These are phyloP conservation scores for Phoma herbarum DNA, from an alignment of 2,329 filamentous ascomycete genomes.

Conservation along the genomic window DNA sequence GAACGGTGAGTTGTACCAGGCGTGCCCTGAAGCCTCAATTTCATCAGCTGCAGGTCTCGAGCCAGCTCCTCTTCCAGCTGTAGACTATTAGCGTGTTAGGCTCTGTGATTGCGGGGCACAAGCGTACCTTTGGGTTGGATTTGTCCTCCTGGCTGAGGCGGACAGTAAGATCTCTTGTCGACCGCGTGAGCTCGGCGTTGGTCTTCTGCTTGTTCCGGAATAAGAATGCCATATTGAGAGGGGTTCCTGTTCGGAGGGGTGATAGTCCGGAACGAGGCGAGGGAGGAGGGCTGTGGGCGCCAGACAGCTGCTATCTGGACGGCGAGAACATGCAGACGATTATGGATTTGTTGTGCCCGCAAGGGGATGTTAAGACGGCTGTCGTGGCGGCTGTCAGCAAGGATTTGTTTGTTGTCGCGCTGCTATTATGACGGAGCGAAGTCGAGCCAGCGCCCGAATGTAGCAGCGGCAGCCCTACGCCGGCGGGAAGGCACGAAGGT, in stretches of 20 bases:
- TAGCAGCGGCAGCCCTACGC: conserved; percentile 3
- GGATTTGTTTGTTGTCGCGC: conserved; percentile 37
- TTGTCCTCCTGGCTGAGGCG: conserved; percentile 66
- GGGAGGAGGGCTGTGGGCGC: conserved; percentile 35
- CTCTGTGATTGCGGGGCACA: conserved; percentile 10
- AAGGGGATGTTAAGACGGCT: conserved; percentile 16
- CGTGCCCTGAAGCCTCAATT: conserved; percentile 89
- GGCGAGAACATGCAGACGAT: conserved; percentile 43
- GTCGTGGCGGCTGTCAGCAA: conserved; percentile 24
- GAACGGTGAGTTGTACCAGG: conserved; percentile 67
- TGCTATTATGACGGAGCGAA: conserved; percentile 17
- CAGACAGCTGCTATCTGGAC: conserved; percentile 45
- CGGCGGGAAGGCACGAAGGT: conserved; percentile 6
- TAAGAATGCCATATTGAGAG: conserved; percentile 71
- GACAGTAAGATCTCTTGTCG: conserved; percentile 69
- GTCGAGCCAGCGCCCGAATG: conserved; percentile 9
- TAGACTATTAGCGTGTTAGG: conserved; percentile 28
- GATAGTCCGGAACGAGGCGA: conserved; percentile 58
- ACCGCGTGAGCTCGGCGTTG: conserved; percentile 68
- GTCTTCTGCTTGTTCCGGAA: conserved; percentile 71
- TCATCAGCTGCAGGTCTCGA: conserved; percentile 88
- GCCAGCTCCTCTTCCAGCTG: conserved; percentile 87
- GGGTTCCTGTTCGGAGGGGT: conserved; percentile 71
- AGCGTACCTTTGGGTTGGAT: conserved; percentile 64
- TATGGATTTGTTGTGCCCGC: conserved; percentile 18